These are phyloP conservation scores for Arabis alpina DNA, from an alignment of 345 rosid species.

Conservation along the genomic window DNA sequence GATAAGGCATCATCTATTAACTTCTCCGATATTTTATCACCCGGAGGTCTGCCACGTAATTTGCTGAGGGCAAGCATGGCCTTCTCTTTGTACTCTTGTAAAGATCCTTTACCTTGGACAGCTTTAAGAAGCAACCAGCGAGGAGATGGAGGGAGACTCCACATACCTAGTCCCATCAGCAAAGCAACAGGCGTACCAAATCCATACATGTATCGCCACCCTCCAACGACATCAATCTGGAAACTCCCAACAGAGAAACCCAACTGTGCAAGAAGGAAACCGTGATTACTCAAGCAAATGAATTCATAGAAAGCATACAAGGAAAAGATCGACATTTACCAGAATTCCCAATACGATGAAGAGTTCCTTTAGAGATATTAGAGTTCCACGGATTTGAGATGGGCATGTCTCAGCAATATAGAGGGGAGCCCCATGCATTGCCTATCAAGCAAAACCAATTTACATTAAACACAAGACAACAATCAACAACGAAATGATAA, in stretches of 20 bases:
- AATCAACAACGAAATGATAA: slow-evolving; percentile 15
- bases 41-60: slow-evolving; percentile 76
- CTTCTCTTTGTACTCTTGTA: slow-evolving; percentile 76
- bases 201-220: slow-evolving; percentile 97
- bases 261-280: slow-evolving; percentile 50
- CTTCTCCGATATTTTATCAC: slow-evolving; percentile 72
- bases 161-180: slow-evolving; percentile 86
- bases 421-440: slow-evolving; percentile 99
- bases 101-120: slow-evolving; percentile 75
- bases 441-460: slow-evolving; percentile 53
- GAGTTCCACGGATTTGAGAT: slow-evolving; percentile 94
- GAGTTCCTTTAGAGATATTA: slow-evolving; percentile 86
- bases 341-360: slow-evolving; percentile 93
- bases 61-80: slow-evolving; percentile 77
- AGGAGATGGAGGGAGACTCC: slow-evolving; percentile 96
- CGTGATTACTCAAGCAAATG: slow-evolving; percentile 3
- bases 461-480: slow-evolving; percentile 6
- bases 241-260: slow-evolving; percentile 93
- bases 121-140: slow-evolving; percentile 98
- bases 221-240: slow-evolving; percentile 76
- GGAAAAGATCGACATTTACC: slow-evolving; percentile 51
- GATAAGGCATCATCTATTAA: slow-evolving; percentile 71
- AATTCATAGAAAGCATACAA: background rate
- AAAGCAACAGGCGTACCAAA: slow-evolving; percentile 68
- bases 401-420: slow-evolving; percentile 99